Evolutionary conservation across 2,329 filamentous ascomycete genomes (phyloP).

Genomic region (Penicillium brevicompactum): DNA sequence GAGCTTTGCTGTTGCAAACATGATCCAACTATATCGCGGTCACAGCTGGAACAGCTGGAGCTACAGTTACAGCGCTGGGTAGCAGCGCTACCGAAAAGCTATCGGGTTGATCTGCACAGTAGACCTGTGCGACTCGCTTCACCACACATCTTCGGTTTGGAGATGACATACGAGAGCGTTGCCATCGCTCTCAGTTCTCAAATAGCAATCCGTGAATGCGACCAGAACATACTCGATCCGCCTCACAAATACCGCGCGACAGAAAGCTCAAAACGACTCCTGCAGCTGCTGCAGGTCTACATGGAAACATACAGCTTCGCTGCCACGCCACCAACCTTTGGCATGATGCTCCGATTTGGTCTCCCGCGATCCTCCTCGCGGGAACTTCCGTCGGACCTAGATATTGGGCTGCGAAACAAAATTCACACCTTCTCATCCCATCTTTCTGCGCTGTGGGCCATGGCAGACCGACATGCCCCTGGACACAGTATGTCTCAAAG

Average conservation of each 20-base stretch:
- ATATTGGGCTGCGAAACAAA: constrained; percentile 29
- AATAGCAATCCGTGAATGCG: constrained; percentile 26
- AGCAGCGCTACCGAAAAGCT: constrained; percentile 32
- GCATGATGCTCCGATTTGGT: constrained; percentile 41
- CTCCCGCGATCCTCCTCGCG: constrained; percentile 23
- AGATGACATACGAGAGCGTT: constrained; percentile 38
- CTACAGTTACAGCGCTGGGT: constrained; percentile 36
- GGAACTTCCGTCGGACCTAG: constrained; percentile 21
- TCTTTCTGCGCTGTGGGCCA: constrained; percentile 31
- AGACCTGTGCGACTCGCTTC: constrained; percentile 26
- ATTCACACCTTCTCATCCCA: constrained; percentile 32
- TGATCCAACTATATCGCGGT: constrained; percentile 21
- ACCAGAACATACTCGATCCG: constrained; percentile 21
- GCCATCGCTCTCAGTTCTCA: constrained; percentile 28
- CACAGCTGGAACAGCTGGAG: constrained; percentile 33
- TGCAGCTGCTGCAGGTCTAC: constrained; percentile 39
- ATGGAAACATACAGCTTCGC: constrained; percentile 46
- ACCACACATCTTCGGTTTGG: constrained; percentile 37
- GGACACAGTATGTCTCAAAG: background rate
- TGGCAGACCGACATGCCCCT: constrained; percentile 11
- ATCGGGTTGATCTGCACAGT: constrained; percentile 32
- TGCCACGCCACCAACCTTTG: constrained; percentile 45
- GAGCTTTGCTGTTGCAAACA: constrained; percentile 34
- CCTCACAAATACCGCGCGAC: constrained; percentile 31
- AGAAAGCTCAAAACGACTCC: constrained; percentile 38